Evolutionary conservation across 371 early-diverging fungal genomes (phyloP).

Genomic region (Coemansia sp.): DNA sequence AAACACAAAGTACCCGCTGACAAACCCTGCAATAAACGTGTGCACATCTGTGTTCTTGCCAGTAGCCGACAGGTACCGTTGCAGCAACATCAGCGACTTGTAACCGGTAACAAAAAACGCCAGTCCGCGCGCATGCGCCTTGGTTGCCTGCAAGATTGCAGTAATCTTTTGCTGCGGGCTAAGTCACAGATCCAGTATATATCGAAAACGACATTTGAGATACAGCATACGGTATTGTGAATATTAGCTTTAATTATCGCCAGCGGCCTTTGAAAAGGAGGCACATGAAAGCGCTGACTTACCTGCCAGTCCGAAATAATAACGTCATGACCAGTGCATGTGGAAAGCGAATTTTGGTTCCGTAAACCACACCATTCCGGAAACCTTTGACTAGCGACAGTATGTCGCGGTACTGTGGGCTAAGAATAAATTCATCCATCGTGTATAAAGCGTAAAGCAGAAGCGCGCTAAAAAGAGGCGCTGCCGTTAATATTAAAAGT

Average conservation of each 20-base stretch:
- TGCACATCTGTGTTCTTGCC: conserved; percentile 76
- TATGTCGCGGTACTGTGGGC: conserved; percentile 76
- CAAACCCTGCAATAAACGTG: conserved; percentile 85
- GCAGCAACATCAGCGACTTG: conserved; percentile 80
- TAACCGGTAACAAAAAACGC: conserved; percentile 92
- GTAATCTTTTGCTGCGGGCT: conserved; percentile 66
- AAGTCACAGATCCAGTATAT: conserved; percentile 18
- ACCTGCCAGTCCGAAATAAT: conserved; percentile 88
- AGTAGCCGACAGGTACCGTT: conserved; percentile 64
- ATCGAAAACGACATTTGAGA: not conserved
- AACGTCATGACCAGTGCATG: conserved; percentile 98
- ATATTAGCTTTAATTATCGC: not conserved
- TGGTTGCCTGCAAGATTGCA: conserved; percentile 84
- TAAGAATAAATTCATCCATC: conserved; percentile 55
- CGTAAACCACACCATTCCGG: conserved; percentile 95
- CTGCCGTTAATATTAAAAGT: conserved; percentile 2
- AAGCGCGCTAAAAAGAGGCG: not conserved
- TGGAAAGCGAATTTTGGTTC: conserved; percentile 94
- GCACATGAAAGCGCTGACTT: conserved; percentile 32
- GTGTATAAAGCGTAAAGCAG: not conserved
- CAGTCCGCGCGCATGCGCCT: conserved; percentile 85
- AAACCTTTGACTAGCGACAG: conserved; percentile 90
- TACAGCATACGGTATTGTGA: not conserved
- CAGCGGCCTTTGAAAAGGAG: not conserved
- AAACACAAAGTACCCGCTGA: conserved; percentile 97